Conservation (phyloP, 2,329 filamentous ascomycete genomes). For the Fusarium tanahbumbuense region DNA sequence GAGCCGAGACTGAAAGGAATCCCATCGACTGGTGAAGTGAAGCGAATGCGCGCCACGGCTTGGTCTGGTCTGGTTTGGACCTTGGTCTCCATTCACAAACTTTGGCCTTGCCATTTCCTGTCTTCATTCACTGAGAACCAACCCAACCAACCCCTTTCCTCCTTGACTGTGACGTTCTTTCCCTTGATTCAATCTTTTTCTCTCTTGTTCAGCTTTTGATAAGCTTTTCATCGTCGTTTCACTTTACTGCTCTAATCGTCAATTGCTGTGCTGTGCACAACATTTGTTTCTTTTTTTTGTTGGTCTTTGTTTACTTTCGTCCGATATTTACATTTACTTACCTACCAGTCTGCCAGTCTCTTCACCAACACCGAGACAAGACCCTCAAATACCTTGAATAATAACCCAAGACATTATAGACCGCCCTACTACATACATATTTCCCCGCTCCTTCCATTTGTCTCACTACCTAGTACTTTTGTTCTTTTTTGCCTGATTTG, state of each 20-base stretch:
- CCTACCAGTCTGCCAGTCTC: conserved; percentile 6
- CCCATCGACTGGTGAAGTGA: conserved; percentile 33
- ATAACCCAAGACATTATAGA: conserved; percentile 35
- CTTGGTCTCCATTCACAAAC: conserved; percentile 22
- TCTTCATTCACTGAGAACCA: conserved; percentile 28
- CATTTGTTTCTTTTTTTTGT: conserved; percentile 8
- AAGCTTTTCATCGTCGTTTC: background rate
- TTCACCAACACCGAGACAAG: conserved; percentile 20
- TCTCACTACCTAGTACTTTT: conserved; percentile 18
- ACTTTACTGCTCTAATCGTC: background rate
- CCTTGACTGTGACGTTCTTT: conserved; percentile 21
- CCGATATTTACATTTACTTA: background rate
- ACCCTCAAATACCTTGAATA: conserved; percentile 2
- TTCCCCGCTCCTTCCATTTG: conserved; percentile 34
- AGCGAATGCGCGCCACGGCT: conserved; percentile 33
- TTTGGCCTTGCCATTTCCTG: conserved; percentile 15
- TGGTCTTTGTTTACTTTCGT: conserved; percentile 35
- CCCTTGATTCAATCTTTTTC: conserved; percentile 15
- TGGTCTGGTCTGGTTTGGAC: background rate
- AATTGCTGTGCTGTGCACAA: conserved; percentile 9
- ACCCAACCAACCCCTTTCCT: conserved; percentile 27
- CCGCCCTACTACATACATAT: conserved; percentile 4
- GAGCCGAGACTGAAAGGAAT: conserved; percentile 20
- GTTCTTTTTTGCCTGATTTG: conserved; percentile 6
- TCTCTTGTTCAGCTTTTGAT: conserved; percentile 3